Evolutionary conservation across 2,329 filamentous ascomycete genomes (phyloP).

Genomic region (Alternaria novae-zelandiae): DNA sequence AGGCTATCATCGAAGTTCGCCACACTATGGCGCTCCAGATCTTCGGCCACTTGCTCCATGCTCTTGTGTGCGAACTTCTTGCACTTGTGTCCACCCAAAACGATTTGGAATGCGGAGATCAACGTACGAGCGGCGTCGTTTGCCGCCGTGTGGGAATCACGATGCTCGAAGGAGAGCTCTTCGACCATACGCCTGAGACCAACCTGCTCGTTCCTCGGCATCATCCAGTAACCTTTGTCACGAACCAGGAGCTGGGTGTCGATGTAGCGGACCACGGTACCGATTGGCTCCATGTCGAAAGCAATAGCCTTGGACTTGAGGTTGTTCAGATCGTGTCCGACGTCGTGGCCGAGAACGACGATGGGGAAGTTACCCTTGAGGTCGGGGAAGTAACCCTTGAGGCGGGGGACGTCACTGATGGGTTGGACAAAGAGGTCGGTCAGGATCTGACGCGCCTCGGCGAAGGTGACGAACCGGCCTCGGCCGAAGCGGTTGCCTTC

Average conservation of each 20-base stretch:
- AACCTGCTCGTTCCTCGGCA: conserved; percentile 10
- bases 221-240: conserved; percentile 1
- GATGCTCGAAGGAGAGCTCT: conserved; percentile 18
- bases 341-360: conserved; percentile 31
- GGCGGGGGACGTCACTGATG: conserved; percentile 3
- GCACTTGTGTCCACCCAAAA: not conserved
- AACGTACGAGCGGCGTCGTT: conserved; percentile 32
- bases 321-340: conserved; percentile 27
- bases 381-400: conserved; percentile 10
- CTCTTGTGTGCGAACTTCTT: not conserved
- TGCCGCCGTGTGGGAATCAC: conserved; percentile 28
- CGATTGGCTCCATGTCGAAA: conserved; percentile 15
- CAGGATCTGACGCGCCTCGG: conserved; percentile 15
- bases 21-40: conserved; percentile 12
- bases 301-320: conserved; percentile 17
- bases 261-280: conserved; percentile 23
- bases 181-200: conserved; percentile 15
- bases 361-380: conserved; percentile 23
- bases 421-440: conserved; percentile 18
- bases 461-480: conserved; percentile 24
- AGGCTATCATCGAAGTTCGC: conserved; percentile 5
- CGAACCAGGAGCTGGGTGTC: conserved; percentile 33
- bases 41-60: conserved; percentile 7
- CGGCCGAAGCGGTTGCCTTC: conserved; percentile 31
- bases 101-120: conserved; percentile 29